Evolutionary conservation across 306 rosid species (phyloP).

Genomic region (Prunus campanulata): DNA sequence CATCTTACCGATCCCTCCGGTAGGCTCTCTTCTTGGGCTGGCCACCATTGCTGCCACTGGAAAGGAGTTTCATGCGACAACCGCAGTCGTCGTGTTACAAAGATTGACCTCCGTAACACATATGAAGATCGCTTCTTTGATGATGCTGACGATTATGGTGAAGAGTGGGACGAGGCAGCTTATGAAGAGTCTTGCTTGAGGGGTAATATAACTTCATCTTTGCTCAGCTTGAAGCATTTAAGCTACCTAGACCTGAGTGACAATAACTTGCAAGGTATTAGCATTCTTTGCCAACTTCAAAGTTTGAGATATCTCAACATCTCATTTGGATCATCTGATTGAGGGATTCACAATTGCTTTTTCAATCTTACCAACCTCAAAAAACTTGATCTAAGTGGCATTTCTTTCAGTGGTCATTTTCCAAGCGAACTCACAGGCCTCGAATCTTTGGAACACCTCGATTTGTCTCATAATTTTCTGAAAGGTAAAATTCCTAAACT

Average conservation of each 20-base stretch:
- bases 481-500: not conserved
- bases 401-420: not conserved
- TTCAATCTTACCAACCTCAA: conserved; percentile 14
- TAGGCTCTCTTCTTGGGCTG: conserved; percentile 1
- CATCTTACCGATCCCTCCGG: not conserved
- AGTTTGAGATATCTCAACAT: not conserved
- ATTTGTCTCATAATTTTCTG: accelerated
- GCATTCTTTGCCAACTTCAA: not conserved
- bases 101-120: not conserved
- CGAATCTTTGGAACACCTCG: not conserved
- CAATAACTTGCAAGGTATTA: not conserved
- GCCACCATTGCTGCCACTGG: conserved; percentile 7
- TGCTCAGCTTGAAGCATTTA: conserved; percentile 4
- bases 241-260: not conserved
- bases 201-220: conserved; percentile 3
- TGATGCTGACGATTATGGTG: not conserved
- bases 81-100: not conserved
- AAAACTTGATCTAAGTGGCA: not conserved
- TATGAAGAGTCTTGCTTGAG: not conserved
- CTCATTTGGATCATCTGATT: not conserved
- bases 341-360: conserved; percentile 15
- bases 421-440: not conserved
- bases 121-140: not conserved
- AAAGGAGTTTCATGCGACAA: conserved; percentile 6
- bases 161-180: not conserved